A percentile compares a stretch with the other conserved stretches of the same genome.
Evolutionary conservation across 2,329 filamentous ascomycete species (phyloP).

Genomic region (Bipolaris bicolor): DNA sequence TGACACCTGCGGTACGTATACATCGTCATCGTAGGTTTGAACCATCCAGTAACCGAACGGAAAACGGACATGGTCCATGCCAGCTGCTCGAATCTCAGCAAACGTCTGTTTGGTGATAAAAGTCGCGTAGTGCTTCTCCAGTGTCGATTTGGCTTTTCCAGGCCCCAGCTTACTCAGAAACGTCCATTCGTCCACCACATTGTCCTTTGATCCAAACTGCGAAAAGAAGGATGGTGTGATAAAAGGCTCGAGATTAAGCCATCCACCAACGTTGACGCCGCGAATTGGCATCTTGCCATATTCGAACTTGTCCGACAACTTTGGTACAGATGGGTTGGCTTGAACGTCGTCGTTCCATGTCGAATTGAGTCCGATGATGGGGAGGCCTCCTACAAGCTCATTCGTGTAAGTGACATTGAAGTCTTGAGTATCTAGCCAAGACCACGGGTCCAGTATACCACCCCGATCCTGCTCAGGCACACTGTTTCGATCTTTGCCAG

Average conservation of each 20-base stretch:
- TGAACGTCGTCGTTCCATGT: constrained; percentile 82
- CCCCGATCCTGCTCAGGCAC: constrained; percentile 67
- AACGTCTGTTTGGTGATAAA: constrained; percentile 89
- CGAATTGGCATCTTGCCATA: constrained; percentile 82
- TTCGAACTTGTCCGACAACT: constrained; percentile 76
- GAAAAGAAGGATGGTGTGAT: constrained; percentile 92
- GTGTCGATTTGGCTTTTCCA: constrained; percentile 64
- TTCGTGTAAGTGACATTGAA: constrained; percentile 96
- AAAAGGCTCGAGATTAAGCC: constrained; percentile 92
- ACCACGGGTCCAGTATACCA: constrained; percentile 84
- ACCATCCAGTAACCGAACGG: constrained; percentile 96
- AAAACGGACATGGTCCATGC: constrained; percentile 95
- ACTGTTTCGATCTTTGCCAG: constrained; percentile 51
- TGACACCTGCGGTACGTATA: constrained; percentile 82
- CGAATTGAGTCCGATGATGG: constrained; percentile 85
- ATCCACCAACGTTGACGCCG: constrained; percentile 91
- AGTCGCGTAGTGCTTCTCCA: constrained; percentile 91
- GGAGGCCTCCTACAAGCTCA: constrained; percentile 81
- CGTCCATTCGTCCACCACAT: constrained; percentile 87
- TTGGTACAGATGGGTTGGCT: constrained; percentile 80
- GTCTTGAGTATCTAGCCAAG: constrained; percentile 86
- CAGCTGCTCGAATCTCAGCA: constrained; percentile 80
- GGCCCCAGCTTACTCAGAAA: constrained; percentile 73
- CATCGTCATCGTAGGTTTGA: constrained; percentile 80
- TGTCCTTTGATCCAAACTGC: constrained; percentile 64